Evolutionary conservation across 2,329 filamentous ascomycete genomes (phyloP), one percentile per base, ranked within the genome.

Genomic region (Ceratocystis huliohia): DNA sequence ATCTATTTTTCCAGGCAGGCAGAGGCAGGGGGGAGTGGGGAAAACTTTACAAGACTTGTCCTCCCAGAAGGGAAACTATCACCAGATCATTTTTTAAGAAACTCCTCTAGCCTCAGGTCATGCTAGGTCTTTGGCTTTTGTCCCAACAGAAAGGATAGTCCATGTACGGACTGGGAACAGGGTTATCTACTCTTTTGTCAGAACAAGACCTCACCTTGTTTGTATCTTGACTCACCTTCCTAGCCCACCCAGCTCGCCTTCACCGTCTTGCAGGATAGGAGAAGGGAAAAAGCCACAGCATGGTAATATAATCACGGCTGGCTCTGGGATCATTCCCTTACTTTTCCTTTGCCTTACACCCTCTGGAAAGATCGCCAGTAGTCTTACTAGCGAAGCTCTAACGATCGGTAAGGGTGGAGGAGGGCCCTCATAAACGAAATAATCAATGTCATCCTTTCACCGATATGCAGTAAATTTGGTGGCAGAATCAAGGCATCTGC

Each of bases 81-180:
- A 37, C 30, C 56, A 59, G 28, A 59, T 59, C 56, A 8, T n/a
- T 37, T 37, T 15, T 37, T 25, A 3, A 37, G 28, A 33, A 22
- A 3, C 3, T 15, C 13, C 37, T 37, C 33, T 37, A 5, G 56
- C 13, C 17, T 30, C 25, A 33, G 25, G 28, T 30, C 15, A n/a
- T 17, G 53, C 2, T 33, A 13, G 53, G 53, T 13, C 53, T 59
- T 59, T 17, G n/a, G 15, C 17, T 20, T 20, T 37, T 30, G 56
- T 25, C 56, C 56, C 56, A 59, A 59, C 33, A 37, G 56, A 59
- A 59, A 59, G 56, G 56, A 59, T 59, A 59, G 56, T 59, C 56
- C 56, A 59, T 59, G 56, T 37, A 59, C 5, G 8, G 56, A 59
- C 56, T 33, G 6, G 56, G 56, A 59, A 37, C 56, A 59, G 28